Conservation (phyloP, 192 early-diverging fungal genomes). For the Thamnidium elegans region DNA sequence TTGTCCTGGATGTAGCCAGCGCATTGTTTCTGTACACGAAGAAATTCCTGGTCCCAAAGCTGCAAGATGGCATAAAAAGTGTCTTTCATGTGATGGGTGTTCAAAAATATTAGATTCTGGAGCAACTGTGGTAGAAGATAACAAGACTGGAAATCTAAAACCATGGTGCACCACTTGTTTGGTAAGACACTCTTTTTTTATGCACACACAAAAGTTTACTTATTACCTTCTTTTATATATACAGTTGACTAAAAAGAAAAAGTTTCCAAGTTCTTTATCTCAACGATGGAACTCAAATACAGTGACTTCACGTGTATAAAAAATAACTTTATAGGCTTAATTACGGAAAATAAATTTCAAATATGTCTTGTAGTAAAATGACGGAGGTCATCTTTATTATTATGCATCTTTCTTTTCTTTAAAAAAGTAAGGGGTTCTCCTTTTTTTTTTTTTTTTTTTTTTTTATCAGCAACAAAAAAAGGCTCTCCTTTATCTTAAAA, state of each 20-base stretch:
- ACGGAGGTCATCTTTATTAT: no score
- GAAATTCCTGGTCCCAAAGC: slow-evolving; percentile 32
- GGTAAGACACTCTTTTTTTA: slow-evolving; percentile 10
- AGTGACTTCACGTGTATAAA: no score
- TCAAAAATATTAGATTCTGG: slow-evolving; percentile 31
- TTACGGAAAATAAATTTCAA: no score
- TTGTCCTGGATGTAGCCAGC: slow-evolving; percentile 31
- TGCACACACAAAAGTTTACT: not conserved
- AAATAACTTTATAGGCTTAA: no score
- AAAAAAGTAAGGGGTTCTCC: no score
- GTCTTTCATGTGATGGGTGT: slow-evolving; percentile 25
- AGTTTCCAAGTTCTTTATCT: no score
- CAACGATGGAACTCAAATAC: no score
- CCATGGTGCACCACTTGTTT: slow-evolving; percentile 28
- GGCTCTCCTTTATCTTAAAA: not conserved
- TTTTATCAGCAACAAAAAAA: not conserved
- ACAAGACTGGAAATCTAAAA: slow-evolving; percentile 2
- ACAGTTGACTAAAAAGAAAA: no score
- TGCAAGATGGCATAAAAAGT: slow-evolving; percentile 32
- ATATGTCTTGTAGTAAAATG: no score
- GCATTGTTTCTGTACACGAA: slow-evolving; percentile 24
- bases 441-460: not conserved
- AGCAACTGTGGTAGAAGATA: slow-evolving; percentile 21
- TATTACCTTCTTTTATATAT: no score
- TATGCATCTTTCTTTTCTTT: no score